These are phyloP conservation scores for Fusarium transvaalense DNA, from an alignment of 2,329 filamentous ascomycete species.

Conservation along the genomic window DNA sequence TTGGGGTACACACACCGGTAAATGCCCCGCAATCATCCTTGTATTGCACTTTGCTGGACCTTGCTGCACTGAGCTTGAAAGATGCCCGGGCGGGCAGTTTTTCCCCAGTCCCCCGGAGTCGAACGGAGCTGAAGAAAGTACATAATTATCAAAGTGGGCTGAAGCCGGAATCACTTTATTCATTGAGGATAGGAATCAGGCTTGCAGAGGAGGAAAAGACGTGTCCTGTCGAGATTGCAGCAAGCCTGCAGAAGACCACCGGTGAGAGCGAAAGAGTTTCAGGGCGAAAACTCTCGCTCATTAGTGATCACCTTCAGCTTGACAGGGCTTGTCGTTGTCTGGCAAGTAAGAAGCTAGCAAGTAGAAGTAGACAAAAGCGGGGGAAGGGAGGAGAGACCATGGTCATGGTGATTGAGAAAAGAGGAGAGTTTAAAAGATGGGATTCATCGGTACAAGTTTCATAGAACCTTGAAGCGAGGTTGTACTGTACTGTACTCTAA, in stretches of 20 bases:
- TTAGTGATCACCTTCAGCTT: slow-evolving; percentile 28
- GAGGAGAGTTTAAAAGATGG: slow-evolving; percentile 18
- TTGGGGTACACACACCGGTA: slow-evolving; percentile 17
- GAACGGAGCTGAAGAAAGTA: slow-evolving; percentile 41
- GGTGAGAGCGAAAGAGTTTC: slow-evolving; percentile 14
- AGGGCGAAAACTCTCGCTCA: slow-evolving; percentile 1
- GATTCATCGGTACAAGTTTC: neutral
- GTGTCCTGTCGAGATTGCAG: slow-evolving; percentile 20
- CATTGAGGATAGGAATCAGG: neutral
- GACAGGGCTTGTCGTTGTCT: slow-evolving; percentile 26
- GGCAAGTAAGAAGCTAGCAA: neutral
- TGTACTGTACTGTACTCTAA: slow-evolving; percentile 10
- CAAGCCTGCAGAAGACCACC: slow-evolving; percentile 24
- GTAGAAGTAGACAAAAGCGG: slow-evolving; percentile 11
- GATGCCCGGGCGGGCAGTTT: slow-evolving; percentile 18
- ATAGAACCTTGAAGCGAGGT: slow-evolving; percentile 12
- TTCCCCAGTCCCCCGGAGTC: slow-evolving; percentile 41
- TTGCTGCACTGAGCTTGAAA: slow-evolving; percentile 5
- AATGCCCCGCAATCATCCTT: slow-evolving; percentile 26
- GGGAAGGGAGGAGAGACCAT: slow-evolving; percentile 4
- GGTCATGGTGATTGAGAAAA: slow-evolving; percentile 19
- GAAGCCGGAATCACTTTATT: slow-evolving; percentile 7
- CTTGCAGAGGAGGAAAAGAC: slow-evolving; percentile 3
- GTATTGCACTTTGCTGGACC: slow-evolving; percentile 5
- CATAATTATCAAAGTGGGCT: slow-evolving; percentile 11